These are phyloP conservation scores for Phytophthora quininea DNA, from an alignment of 352 stramenopile species.

Conservation along the genomic window DNA sequence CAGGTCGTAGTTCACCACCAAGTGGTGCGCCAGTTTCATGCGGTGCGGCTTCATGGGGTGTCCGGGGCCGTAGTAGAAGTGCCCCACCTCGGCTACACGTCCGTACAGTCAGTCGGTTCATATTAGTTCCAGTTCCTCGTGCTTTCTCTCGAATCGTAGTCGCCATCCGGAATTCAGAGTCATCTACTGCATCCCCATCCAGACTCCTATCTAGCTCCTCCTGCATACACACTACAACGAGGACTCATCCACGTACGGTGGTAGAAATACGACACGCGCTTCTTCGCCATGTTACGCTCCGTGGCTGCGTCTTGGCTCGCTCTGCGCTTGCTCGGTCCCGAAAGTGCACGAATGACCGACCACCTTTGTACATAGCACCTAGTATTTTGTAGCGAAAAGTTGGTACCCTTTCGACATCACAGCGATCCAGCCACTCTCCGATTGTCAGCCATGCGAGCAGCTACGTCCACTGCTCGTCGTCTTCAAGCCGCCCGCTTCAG, in stretches of 20 bases:
- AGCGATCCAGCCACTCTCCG: slow-evolving; percentile 18
- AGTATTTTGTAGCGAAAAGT: too few relatives aligned
- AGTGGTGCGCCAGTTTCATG: slow-evolving; percentile 97
- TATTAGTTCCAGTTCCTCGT: background rate
- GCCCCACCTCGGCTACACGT: slow-evolving; percentile 89
- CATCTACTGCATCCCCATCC: background rate
- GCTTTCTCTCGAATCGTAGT: background rate
- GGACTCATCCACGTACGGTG: slow-evolving; percentile 58
- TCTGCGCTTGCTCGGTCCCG: slow-evolving; percentile 20
- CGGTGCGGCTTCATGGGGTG: slow-evolving; percentile 98
- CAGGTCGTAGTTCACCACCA: slow-evolving; percentile 97
- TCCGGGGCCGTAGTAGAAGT: slow-evolving; percentile 96
- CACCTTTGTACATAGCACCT: background rate
- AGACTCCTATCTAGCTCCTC: too few relatives aligned
- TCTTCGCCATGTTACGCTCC: slow-evolving; percentile 39
- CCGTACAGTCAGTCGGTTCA: background rate
- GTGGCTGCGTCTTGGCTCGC: background rate
- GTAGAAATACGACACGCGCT: slow-evolving; percentile 87
- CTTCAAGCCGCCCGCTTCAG: slow-evolving; percentile 23
- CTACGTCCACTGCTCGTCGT: slow-evolving; percentile 7
- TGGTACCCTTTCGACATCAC: background rate
- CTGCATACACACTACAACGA: too few relatives aligned
- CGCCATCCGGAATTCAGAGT: background rate
- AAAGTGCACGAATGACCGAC: slow-evolving; percentile 22
- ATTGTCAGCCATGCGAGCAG: slow-evolving; percentile 30